These are phyloP conservation scores for Amanita polypyramis DNA, from an alignment of 768 basidiomycete species.

Conservation along the genomic window DNA sequence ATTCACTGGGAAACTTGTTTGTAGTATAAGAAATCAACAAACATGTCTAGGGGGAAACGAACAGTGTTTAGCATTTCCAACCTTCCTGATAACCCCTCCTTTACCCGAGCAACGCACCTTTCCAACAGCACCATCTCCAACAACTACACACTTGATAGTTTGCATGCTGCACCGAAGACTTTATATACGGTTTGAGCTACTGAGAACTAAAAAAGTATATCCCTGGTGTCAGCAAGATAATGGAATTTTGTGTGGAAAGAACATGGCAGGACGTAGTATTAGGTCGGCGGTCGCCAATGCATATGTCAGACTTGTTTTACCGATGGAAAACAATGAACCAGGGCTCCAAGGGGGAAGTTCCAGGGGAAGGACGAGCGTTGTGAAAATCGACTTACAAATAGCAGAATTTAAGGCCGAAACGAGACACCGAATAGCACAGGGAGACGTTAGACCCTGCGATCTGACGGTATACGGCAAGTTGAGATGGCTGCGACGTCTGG, in stretches of 20 bases:
- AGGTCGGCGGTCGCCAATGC: neutral
- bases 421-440: neutral
- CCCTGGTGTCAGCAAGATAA: constrained; percentile 13
- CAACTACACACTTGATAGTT: constrained; percentile 96
- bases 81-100: neutral
- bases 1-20: constrained; percentile 98
- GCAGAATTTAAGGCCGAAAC: neutral
- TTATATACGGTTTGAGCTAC: constrained; percentile 11
- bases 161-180: constrained; percentile 51
- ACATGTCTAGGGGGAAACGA: constrained; percentile 59
- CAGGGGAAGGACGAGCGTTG: neutral
- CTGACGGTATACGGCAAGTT: constrained; percentile 10
- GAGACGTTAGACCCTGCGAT: constrained; percentile 6
- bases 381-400: constrained; percentile 2
- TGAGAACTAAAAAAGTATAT: neutral
- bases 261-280: neutral
- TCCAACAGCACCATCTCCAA: constrained; percentile 96
- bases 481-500: constrained; percentile 16
- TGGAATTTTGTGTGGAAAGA: neutral
- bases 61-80: neutral
- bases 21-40: constrained; percentile 95
- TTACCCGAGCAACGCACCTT: constrained; percentile 51
- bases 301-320: neutral
- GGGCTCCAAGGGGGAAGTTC: no score
- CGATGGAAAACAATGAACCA: neutral